Evolutionary conservation across 331 rosid genomes (phyloP).

Genomic region (Erythrophleum ivorense): DNA sequence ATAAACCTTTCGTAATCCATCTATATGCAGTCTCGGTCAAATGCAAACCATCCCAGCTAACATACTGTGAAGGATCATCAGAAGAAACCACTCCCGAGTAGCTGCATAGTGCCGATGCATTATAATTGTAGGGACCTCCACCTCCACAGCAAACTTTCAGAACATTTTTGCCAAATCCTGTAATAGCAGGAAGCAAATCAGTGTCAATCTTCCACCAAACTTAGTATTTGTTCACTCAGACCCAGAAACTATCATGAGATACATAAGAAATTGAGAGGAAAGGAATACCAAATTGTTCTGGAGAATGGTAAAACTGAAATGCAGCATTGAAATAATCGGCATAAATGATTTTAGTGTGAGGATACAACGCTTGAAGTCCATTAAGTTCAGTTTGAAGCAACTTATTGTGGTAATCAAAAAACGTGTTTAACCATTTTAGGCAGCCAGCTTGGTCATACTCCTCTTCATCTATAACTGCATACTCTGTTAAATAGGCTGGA

Average conservation of each 20-base stretch:
- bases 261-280: constrained; percentile 4
- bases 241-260: not conserved
- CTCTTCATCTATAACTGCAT: constrained; percentile 33
- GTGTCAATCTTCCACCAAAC: not conserved
- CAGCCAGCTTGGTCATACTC: constrained; percentile 56
- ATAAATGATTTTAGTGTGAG: constrained; percentile 51
- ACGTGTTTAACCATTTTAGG: constrained; percentile 51
- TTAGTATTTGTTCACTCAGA: not conserved
- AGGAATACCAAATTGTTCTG: constrained; percentile 50
- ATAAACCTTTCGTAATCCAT: constrained; percentile 17
- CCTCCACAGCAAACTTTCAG: constrained; percentile 47
- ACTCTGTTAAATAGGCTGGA: constrained; percentile 38
- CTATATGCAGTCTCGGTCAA: constrained; percentile 42
- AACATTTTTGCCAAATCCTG: constrained; percentile 47
- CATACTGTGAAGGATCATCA: constrained; percentile 38
- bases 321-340: constrained; percentile 59
- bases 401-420: constrained; percentile 49
- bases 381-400: constrained; percentile 49
- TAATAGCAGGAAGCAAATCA: constrained; percentile 18
- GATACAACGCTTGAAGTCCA: constrained; percentile 48
- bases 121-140: constrained; percentile 42
- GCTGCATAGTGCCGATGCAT: constrained; percentile 29
- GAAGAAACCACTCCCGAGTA: constrained; percentile 4
- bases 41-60: constrained; percentile 50
- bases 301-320: constrained; percentile 38